Evolutionary conservation across 345 rosid genomes (phyloP).

Genomic region (Durio zibethinus): DNA sequence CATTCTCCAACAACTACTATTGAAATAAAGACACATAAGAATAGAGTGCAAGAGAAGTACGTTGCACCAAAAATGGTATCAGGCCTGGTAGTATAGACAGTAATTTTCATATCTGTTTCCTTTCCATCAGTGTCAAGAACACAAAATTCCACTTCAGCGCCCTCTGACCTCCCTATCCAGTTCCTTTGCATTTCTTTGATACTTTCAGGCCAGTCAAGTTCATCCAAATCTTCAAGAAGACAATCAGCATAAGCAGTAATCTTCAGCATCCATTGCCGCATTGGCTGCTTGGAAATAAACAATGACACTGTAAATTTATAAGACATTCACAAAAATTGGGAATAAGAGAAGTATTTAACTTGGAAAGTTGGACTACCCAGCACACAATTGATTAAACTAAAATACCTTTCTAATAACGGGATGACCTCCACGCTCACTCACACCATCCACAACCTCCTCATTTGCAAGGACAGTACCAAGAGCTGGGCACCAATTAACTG

Average conservation of each 20-base stretch:
- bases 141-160: constrained; percentile 67
- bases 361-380: not conserved
- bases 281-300: constrained; percentile 98
- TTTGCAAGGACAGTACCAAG: constrained; percentile 98
- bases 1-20: constrained; percentile 18
- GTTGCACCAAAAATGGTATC: constrained; percentile 95
- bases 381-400: constrained; percentile 1
- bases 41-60: constrained; percentile 36
- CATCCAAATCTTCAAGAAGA: constrained; percentile 86
- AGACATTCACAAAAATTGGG: constrained; percentile 24
- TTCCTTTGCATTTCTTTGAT: constrained; percentile 91
- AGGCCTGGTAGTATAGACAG: constrained; percentile 83
- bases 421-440: constrained; percentile 95
- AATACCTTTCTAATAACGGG: constrained; percentile 93
- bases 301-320: constrained; percentile 88
- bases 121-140: constrained; percentile 52
- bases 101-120: constrained; percentile 52
- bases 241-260: constrained; percentile 93
- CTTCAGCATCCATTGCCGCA: constrained; percentile 99
- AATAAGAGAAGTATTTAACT: constrained; percentile 25
- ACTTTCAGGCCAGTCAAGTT: constrained; percentile 94
- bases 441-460: constrained; percentile 97
- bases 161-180: constrained; percentile 96
- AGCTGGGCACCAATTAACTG: constrained; percentile 98
- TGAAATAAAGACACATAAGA: not conserved